Evolutionary conservation across 257 asterid genomes (phyloP), one percentile per base, ranked within the genome.

Genomic region (Linderniella brevidens): DNA sequence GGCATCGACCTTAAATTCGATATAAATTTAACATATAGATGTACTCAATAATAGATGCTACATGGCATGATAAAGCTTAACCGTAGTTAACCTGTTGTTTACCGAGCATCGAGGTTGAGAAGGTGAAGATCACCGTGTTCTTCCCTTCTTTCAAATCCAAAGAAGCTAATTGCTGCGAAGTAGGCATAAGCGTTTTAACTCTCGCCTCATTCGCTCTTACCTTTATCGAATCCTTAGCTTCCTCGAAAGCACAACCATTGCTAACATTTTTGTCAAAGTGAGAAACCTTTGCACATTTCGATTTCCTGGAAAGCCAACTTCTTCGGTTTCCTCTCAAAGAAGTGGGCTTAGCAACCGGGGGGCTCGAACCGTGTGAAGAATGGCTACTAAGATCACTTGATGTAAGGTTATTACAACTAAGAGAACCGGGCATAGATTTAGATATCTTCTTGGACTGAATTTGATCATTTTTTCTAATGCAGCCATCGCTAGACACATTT

Each of bases 81-180:
- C 25, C 16, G 46, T 46, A 55, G 60, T 11, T 53, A 20, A 84
- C 98, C 94, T 85, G 94, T 54, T 90, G 98, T 59, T 73, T 65
- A 62, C 98, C 96, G 51, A 84, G 83, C 96, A 90, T 73, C 48
- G 92, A 53, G 1, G 98, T 90, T 49, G 90, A 75, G 79, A 84
- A 90, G 20, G 92, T 90, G 76, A 90, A 90, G 40, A 62, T 43
- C 19, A 90, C 67, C 13, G 58, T 43, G 67, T 90, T 90, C 68
- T 63, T 69, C 68, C 98, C 98, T 58, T 71, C 82, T 66, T 81
- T 78, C 51, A 90, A 63, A 60, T 81, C 68, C 64, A 90, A 74
- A 58, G 94, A 72, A 20, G 83, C 79, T 59, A 90, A 60, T 55
- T 90, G 88, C 54, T 85, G 82, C 56, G 96, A 71, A 32, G 86